Evolutionary conservation across 208 protist genomes (phyloP).

Genomic region (Angomonas desouzai): DNA sequence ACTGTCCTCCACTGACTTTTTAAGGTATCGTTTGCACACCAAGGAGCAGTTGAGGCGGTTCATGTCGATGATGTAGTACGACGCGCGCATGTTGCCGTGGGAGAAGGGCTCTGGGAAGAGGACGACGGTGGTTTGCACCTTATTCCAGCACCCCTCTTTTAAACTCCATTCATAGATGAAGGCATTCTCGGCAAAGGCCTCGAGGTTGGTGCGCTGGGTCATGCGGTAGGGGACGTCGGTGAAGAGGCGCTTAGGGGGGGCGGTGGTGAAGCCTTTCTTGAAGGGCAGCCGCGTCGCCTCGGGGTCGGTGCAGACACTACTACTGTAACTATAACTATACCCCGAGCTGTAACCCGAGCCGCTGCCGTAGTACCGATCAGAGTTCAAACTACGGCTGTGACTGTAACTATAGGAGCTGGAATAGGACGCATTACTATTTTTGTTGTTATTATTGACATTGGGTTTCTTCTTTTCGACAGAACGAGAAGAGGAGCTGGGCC

Average conservation of each 20-base stretch:
- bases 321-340: constrained; percentile 18
- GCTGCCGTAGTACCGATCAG: constrained; percentile 24
- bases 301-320: constrained; percentile 19
- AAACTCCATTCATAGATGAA: constrained; percentile 77
- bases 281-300: constrained; percentile 31
- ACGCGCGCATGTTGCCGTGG: constrained; percentile 77
- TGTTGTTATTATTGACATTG: too few relatives aligned
- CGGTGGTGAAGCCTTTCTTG: constrained; percentile 38
- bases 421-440: neutral
- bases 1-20: constrained; percentile 36
- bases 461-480: constrained; percentile 4
- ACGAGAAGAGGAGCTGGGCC: neutral
- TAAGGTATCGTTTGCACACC: constrained; percentile 74
- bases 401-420: constrained; percentile 7
- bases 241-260: constrained; percentile 42
- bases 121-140: constrained; percentile 58
- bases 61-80: constrained; percentile 81
- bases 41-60: constrained; percentile 57
- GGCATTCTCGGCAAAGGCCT: constrained; percentile 41
- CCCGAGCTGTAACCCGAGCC: constrained; percentile 22
- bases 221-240: constrained; percentile 48
- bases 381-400: neutral
- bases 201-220: constrained; percentile 26
- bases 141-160: constrained; percentile 49
- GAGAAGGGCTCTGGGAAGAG: constrained; percentile 60